Evolutionary conservation across 164 flowering plant species (phyloP), one percentile per base, ranked within the genome.

Genomic region (Cinnamomum chago): DNA sequence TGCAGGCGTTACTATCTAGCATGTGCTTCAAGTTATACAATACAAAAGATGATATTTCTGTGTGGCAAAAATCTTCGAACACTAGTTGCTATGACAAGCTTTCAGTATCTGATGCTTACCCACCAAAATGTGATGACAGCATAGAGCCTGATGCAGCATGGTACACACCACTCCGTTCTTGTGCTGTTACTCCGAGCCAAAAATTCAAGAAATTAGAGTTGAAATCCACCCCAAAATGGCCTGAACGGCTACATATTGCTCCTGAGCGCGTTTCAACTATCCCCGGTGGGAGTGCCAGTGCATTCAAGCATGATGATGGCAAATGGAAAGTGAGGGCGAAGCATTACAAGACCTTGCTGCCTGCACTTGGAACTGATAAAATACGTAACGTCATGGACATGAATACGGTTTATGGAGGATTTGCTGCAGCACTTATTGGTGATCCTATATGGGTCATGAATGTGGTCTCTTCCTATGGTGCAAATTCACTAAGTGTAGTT

Each of bases 401-500:
- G 97, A 93, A 92, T 73, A 94, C 99, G 0, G 80, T 83, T 50
- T 95, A 86, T 78, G 99, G 99, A 77, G 99, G 98, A 71, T 91
- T 95, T 74, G 99, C 99, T 67, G 96, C 99, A 3, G 89, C 95
- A 60, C 35, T 92, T 78, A 75, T 87, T 52, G 84, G 83, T 62
- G 89, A 86, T 87, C 99, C 98, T 17, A 51, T 94, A 72, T 95
- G 99, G 99, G 97, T 94, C 65, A 95, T 95, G 99, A 95, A 95
- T 71, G 98, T 91, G 15, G 97, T 93, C 67, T 95, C 99, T 71
- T 93, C 99, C 58, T 93, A 95, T 75, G 86, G 90, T 72, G 77
- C 89, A 22, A 94, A 91, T 75, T 83, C 99, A 11, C 90, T 95
- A 5, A 77, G 95, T 9, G 95, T 91, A 77, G 95, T 94, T 47